A percentile compares a stretch with the other conserved stretches of the same genome.
These are phyloP conservation scores for Parathielavia hyrcaniae DNA, from an alignment of 495 filamentous ascomycete species.

Conservation along the genomic window DNA sequence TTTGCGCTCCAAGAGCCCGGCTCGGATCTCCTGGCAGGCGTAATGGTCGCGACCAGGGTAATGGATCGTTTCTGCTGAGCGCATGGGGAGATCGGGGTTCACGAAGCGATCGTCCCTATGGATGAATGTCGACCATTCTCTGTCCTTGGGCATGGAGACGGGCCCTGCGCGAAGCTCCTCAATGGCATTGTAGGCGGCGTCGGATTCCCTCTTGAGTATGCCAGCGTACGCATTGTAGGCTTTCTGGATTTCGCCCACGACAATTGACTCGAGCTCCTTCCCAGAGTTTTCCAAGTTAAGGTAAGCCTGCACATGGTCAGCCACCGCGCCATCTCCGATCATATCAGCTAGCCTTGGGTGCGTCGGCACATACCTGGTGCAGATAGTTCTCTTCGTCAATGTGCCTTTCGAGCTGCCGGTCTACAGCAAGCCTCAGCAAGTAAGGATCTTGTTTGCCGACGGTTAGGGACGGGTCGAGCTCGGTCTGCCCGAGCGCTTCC, in stretches of 20 bases:
- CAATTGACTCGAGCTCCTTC: slow-evolving; percentile 87
- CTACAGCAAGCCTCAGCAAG: slow-evolving; percentile 73
- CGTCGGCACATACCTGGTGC: slow-evolving; percentile 58
- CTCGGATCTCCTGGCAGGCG: slow-evolving; percentile 76
- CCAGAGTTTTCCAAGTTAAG: slow-evolving; percentile 92
- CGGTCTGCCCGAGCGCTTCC: slow-evolving; percentile 68
- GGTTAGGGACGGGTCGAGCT: slow-evolving; percentile 65
- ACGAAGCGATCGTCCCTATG: slow-evolving; percentile 79
- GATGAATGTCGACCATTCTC: slow-evolving; percentile 84
- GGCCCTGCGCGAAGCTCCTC: slow-evolving; percentile 80
- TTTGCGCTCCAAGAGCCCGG: slow-evolving; percentile 91
- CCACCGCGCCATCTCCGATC: slow-evolving; percentile 12
- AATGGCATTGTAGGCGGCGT: slow-evolving; percentile 67
- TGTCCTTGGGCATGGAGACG: slow-evolving; percentile 81
- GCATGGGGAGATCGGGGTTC: slow-evolving; percentile 71
- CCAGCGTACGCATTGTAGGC: slow-evolving; percentile 87
- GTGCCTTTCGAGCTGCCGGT: slow-evolving; percentile 82
- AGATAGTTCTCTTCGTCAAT: slow-evolving; percentile 97
- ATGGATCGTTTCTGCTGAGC: slow-evolving; percentile 73
- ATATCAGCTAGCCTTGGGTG: neutral
- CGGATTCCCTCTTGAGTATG: slow-evolving; percentile 83
- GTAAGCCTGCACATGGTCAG: slow-evolving; percentile 58
- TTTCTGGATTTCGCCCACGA: slow-evolving; percentile 95
- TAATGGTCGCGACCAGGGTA: slow-evolving; percentile 92
- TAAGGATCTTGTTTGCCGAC: slow-evolving; percentile 88